phyloP scores from a whole-genome alignment of 2,329 filamentous ascomycete genomes.

The Fusarium poae region DNA sequence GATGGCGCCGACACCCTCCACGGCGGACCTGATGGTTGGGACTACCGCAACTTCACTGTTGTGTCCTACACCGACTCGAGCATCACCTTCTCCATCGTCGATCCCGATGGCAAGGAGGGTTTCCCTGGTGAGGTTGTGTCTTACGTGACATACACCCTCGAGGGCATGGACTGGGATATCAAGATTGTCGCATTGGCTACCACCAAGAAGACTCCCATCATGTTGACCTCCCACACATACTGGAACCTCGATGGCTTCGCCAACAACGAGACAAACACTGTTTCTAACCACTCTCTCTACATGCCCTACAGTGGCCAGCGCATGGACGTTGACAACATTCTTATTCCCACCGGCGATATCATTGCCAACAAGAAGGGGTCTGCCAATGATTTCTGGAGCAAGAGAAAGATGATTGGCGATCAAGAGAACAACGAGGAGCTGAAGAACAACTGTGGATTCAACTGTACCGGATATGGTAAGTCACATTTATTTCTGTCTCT shows the following conservation, averaged over 20 bases:
- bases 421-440: slow-evolving; percentile 74
- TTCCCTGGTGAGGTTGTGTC: slow-evolving; percentile 83
- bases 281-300: slow-evolving; percentile 78
- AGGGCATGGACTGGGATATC: slow-evolving; percentile 76
- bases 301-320: slow-evolving; percentile 80
- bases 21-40: slow-evolving; percentile 79
- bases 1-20: slow-evolving; percentile 74
- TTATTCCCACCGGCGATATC: slow-evolving; percentile 83
- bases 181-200: slow-evolving; percentile 78
- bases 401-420: slow-evolving; percentile 82
- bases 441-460: slow-evolving; percentile 79
- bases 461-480: slow-evolving; percentile 87
- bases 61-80: slow-evolving; percentile 74
- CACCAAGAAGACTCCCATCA: slow-evolving; percentile 83
- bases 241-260: slow-evolving; percentile 87
- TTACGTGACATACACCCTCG: slow-evolving; percentile 79
- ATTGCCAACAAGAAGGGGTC: slow-evolving; percentile 74
- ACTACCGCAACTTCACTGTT: slow-evolving; percentile 82
- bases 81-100: slow-evolving; percentile 81
- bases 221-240: slow-evolving; percentile 81
- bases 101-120: slow-evolving; percentile 79
- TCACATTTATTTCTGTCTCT: background rate
- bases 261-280: slow-evolving; percentile 75
- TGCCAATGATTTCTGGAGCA: slow-evolving; percentile 85
- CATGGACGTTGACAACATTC: slow-evolving; percentile 75